Conservation (phyloP, 768 basidiomycete species). For the Xerocomus potaroensis region DNA sequence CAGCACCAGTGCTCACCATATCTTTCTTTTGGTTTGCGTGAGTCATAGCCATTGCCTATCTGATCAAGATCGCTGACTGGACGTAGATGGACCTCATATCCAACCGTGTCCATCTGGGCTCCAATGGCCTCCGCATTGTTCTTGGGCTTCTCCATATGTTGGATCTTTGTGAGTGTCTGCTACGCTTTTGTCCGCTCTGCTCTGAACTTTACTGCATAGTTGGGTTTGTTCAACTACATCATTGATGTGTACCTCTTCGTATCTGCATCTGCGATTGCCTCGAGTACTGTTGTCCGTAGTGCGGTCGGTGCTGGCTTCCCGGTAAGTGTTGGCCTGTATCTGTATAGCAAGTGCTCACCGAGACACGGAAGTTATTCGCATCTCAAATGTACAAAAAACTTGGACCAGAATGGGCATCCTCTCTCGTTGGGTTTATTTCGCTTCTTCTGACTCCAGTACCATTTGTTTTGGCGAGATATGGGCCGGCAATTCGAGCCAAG, state of each 20-base stretch:
- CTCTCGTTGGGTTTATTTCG: constrained; percentile 50
- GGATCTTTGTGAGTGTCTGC: constrained; percentile 46
- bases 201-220: constrained; percentile 31
- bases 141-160: constrained; percentile 50
- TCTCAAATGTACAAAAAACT: constrained; percentile 50
- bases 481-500: constrained; percentile 38
- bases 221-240: constrained; percentile 55
- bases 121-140: constrained; percentile 48
- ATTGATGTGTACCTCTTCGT: constrained; percentile 55
- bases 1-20: constrained; percentile 46
- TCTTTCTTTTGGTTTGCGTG: constrained; percentile 66
- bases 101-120: constrained; percentile 47
- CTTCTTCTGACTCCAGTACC: constrained; percentile 50
- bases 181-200: background rate
- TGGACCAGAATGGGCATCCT: constrained; percentile 55
- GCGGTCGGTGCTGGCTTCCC: constrained; percentile 52
- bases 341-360: constrained; percentile 2
- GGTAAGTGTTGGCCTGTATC: constrained; percentile 2
- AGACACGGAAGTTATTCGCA: constrained; percentile 39
- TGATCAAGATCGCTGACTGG: background rate
- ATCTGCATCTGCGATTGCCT: constrained; percentile 55
- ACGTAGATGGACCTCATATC: constrained; percentile 54
- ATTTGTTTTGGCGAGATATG: constrained; percentile 43
- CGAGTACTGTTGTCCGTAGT: constrained; percentile 50
- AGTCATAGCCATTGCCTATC: constrained; percentile 19